Evolutionary conservation across 2,329 filamentous ascomycete species (phyloP).

Genomic region (Tolypocladium nubicola): DNA sequence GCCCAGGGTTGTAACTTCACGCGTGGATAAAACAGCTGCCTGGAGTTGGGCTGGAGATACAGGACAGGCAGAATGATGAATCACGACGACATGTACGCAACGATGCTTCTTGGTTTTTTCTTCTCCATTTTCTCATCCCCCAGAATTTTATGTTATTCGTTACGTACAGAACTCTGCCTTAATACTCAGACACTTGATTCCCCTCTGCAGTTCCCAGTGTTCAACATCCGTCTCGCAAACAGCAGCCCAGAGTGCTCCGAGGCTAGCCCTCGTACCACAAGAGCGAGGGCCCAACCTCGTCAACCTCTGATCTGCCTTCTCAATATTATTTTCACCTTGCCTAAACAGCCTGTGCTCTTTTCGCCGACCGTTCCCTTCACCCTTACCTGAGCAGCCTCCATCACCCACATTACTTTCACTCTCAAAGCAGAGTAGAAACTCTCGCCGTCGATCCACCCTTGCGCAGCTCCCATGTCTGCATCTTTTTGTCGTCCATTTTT

Average conservation of each 20-base stretch:
- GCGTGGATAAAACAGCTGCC: neutral
- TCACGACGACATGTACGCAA: neutral
- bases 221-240: neutral
- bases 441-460: neutral
- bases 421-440: neutral
- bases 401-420: neutral
- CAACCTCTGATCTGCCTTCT: neutral
- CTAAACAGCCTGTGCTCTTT: neutral
- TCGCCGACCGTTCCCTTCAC: neutral
- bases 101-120: too few species aligned
- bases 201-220: neutral
- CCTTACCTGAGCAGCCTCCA: neutral
- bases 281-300: neutral
- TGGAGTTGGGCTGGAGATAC: neutral
- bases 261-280: neutral
- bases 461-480: neutral
- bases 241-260: neutral
- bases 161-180: neutral
- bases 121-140: neutral
- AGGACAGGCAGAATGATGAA: neutral
- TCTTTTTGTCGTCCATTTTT: neutral
- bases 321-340: too few species aligned
- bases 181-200: neutral
- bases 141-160: neutral
- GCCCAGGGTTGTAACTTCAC: neutral